A percentile compares a stretch with the other conserved stretches of the same genome.
phyloP scores from a whole-genome alignment of 768 basidiomycete species.

The Scleroderma citrinum region DNA sequence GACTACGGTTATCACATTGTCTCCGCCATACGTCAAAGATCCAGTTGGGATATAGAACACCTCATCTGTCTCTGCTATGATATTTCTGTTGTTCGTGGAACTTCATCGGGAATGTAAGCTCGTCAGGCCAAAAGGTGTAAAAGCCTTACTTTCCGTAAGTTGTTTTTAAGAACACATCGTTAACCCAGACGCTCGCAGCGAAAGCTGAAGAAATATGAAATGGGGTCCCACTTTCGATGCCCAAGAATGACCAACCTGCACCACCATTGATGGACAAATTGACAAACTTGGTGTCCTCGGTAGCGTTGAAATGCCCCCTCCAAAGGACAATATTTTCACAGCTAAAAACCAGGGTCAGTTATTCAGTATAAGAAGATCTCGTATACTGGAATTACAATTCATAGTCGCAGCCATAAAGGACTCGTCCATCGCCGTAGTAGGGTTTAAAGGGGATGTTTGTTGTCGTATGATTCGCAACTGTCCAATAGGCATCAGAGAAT shows the following conservation, averaged over 20 bases:
- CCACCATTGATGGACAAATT: constrained; percentile 81
- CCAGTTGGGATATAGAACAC: constrained; percentile 56
- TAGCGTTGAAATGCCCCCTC: constrained; percentile 73
- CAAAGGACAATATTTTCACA: constrained; percentile 80
- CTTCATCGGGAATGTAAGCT: constrained; percentile 26
- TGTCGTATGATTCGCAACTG: constrained; percentile 58
- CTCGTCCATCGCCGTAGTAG: constrained; percentile 64
- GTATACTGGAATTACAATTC: constrained; percentile 54
- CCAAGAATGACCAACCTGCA: constrained; percentile 40
- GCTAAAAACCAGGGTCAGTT: constrained; percentile 31
- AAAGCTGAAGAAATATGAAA: constrained; percentile 41
- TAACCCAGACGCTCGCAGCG: constrained; percentile 79
- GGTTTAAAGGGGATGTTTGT: constrained; percentile 71
- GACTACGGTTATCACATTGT: constrained; percentile 75
- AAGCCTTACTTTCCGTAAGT: constrained; percentile 64
- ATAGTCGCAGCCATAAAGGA: constrained; percentile 86
- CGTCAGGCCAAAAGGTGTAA: background rate
- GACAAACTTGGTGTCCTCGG: constrained; percentile 53
- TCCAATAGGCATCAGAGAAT: constrained; percentile 66
- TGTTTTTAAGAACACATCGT: constrained; percentile 63
- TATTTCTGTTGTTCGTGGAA: constrained; percentile 59
- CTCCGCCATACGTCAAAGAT: constrained; percentile 43
- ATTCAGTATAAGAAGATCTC: background rate
- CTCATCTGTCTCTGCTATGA: constrained; percentile 63
- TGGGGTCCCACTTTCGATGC: background rate